phyloP scores from a whole-genome alignment of 768 basidiomycete genomes.

The Coprinellus micaceus region DNA sequence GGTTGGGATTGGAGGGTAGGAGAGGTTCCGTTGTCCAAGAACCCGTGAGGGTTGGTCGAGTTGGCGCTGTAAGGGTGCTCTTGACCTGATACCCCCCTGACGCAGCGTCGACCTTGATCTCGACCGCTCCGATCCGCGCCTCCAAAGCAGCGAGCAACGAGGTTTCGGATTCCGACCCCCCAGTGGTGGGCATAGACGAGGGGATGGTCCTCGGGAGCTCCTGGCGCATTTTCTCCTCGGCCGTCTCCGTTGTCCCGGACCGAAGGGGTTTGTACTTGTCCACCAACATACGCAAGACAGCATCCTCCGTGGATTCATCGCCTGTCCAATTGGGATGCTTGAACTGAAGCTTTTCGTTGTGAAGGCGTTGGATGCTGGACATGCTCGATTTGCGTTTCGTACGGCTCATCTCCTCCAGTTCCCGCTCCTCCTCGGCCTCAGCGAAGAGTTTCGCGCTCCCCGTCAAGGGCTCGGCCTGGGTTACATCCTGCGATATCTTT shows the following conservation, averaged over 20 bases:
- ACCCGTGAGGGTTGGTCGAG: conserved; percentile 17
- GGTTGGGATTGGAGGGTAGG: conserved; percentile 51
- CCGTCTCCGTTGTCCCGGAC: conserved; percentile 51
- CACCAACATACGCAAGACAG: conserved; percentile 78
- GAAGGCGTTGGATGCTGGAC: conserved; percentile 17
- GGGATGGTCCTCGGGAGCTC: conserved; percentile 31
- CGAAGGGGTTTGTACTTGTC: conserved; percentile 84
- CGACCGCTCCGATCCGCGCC: neutral
- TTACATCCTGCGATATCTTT: too few species aligned
- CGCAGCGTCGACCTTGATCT: conserved; percentile 1
- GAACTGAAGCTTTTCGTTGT: conserved; percentile 20
- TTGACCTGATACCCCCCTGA: conserved; percentile 12
- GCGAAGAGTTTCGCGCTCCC: conserved; percentile 2
- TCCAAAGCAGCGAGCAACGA: neutral
- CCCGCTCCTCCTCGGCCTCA: neutral
- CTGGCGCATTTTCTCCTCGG: conserved; percentile 63
- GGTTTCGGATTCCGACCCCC: neutral
- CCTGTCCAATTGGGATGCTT: conserved; percentile 73
- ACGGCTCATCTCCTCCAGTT: neutral
- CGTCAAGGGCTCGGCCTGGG: neutral
- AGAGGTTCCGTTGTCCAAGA: conserved; percentile 51
- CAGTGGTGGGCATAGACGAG: conserved; percentile 16
- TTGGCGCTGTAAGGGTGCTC: conserved; percentile 18
- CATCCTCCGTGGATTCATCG: conserved; percentile 66
- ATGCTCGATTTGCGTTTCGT: neutral